Evolutionary conservation across 805 yeast genomes (phyloP), one percentile per base, ranked within the genome.

Genomic region (Isabelozyma heimii): DNA sequence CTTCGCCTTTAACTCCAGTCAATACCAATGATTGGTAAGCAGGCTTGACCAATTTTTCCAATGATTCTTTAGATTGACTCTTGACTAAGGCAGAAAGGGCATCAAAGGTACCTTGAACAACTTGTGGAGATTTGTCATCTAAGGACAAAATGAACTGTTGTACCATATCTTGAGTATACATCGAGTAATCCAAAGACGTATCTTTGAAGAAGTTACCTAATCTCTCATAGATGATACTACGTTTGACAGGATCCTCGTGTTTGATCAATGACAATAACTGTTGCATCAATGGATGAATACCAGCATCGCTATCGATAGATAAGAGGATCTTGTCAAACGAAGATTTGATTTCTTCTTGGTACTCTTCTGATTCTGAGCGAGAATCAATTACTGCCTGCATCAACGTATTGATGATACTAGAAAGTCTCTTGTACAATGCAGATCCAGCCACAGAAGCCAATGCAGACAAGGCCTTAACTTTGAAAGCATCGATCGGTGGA

Each of bases 381-480:
- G 60, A 49, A 5, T 72, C 71, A 27, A 85, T 60, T 20, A 79
- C 65, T 15, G 89, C 82, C 49, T 80, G 81, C 17, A 91, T 83
- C 45, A 94, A 73, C 0, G 91, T 76, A 58, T 85, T 86, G 49
- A 92, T 82, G 51, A 94, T 88, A 4, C 82, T 69, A 0, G 90
- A 77, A 51, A 92, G 75, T 54, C 92, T 82, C 57, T 77, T 82
- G 75, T 84, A 84, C 54, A 91, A 71, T 0, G 96, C 89, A 37
- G 82, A 67, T 24, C 97, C 97, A 20, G 97, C 97, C 44, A 89
- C 97, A 46, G 88, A 84, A 0, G 96, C 95, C 64, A 91, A 77
- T 0, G 95, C 83, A 20, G 94, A 89, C 50, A 91, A 73, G 3
- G 97, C 96, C 47, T 80, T 77, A n/a, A 97, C 96, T 70, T 91